Base-by-base conservation (phyloP, 495 filamentous ascomycete genomes). In the Penicillium pancosmium region DNA sequence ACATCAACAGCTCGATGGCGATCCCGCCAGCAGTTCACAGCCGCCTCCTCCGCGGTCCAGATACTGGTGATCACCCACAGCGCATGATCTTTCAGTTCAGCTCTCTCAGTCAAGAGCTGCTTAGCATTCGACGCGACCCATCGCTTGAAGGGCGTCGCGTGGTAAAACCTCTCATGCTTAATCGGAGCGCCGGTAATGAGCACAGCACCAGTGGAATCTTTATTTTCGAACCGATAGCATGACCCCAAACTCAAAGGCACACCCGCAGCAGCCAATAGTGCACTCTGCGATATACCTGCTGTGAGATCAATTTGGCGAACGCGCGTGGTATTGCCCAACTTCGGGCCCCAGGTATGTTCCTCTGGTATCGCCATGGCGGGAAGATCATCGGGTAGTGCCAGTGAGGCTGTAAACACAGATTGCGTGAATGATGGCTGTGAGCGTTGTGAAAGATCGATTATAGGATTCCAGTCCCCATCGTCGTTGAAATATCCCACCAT, bases 21-120 rank as follows among this genome's bases (percentile, higher is more conserved):
- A n/a, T 56, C 41, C 46, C 44, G 15, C 44, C 44, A 56, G 8
- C 54, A 50, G 36, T 56, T 56, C 18, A 56, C 44, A 50, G 55
- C 55, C 12, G 16, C 44, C 31, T 56, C 54, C 34, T 36, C 44
- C 33, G 38, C 52, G 44, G 16, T 44, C 52, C 52, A 55, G 4
- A 40, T 55, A 55, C 52, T 55, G 21, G 52, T 55, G 21, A 55
- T 40, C 19, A 55, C 52, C 52, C 52, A 55, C 36, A 55, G 19
- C 12, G 35, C 52, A 44, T 44, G 19, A n/a, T 55, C n/a, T 31
- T 44, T 55, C 40, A 55, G 25, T 4, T 55, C 52, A 7, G 16
- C 25, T 19, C 40, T 43, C 40, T 55, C 52, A 16, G 35, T 36
- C 12, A 55, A 33, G 5, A 55, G 25, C 9, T 10, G 9, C 23